Evolutionary conservation across 495 filamentous ascomycete genomes (phyloP), one percentile per base, ranked within the genome.

Genomic region (Penicillium herquei): DNA sequence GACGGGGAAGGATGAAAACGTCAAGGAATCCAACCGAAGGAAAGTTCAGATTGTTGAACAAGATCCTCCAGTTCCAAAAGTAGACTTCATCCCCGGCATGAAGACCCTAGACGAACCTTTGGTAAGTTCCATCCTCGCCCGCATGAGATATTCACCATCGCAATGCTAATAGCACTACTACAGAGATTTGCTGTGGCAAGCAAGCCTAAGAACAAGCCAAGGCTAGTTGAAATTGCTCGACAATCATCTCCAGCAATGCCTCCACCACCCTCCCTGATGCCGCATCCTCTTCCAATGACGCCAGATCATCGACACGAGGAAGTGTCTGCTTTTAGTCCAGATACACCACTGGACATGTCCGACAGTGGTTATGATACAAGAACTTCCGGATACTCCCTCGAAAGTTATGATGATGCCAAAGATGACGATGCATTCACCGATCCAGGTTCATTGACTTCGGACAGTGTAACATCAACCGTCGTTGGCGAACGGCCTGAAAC

Each of bases 271-370:
- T 51, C 68, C 58, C 39, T 51, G 65, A 51, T 56, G 3, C 63
- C 62, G 16, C 66, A 63, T 16, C 68, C 72, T 3, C 32, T 59
- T 11, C 61, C 61, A 40, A 71, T 68, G 18, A 78, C 75, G 0
- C 73, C 75, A 7, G 72, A 76, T 54, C 71, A 70, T 21, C 62
- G 63, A 6, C 69, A 71, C 32, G 70, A 71, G 21, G 75, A 78
- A 53, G 63, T 78, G 31, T 78, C 75, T 13, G 75, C 72, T 12
- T 78, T 78, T 44, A 78, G 75, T 35, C 75, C 75, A 26, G 75
- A 78, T 33, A 78, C 75, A 0, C 75, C 75, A 7, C 50, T 72
- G 17, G 68, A 74, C 17, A 66, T 70, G 56, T 71, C 71, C 8
- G 72, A 78, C 33, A 74, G 69, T 49, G 73, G 71, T 0, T 75